Evolutionary conservation across 2,329 filamentous ascomycete species (phyloP), one percentile per base, ranked within the genome.

Genomic region (Microcera coccophila): DNA sequence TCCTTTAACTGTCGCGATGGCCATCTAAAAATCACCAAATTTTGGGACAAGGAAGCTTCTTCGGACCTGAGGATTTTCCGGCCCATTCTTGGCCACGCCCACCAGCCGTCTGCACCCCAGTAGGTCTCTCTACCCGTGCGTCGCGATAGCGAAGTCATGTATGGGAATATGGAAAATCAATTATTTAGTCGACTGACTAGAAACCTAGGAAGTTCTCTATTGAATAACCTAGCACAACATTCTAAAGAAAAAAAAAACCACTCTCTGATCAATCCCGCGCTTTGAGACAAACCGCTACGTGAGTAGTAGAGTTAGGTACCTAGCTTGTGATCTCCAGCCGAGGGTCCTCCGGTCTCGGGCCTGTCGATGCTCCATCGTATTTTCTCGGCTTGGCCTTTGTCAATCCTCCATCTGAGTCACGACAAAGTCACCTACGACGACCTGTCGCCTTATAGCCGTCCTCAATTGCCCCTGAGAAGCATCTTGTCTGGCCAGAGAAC

Each of bases 11-110:
- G 31, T 35, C 44, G 37, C 52, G 39, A 36, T 49, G 45, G 42
- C 54, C 42, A 40, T 51, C 49, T 50, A 48, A 56, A 37, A 11
- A 46, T 40, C 39, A 26, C 58, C 55, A 62, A 62, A 60, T 51
- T 62, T 62, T 63, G 50, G 58, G 44, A 47, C 32, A 47, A 46
- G 41, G 28, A 28, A 31, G 41, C 20, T 36, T n/a, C 5, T 19
- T 44, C 47, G 50, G 55, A 33, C 24, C 8, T 10, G 22, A 19
- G 35, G 48, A 58, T 60, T 57, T 61, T 59, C 56, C 56, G 56
- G 33, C 24, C 45, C 55, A 44, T 26, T 12, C 12, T 26, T 12
- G 8, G 29, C n/a, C 20, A 28, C 11, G n/a, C 34, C 42, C 14
- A 21, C 21, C 34, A 29, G 41, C 34, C 22, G 36, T 21, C 22